Base-by-base conservation (phyloP, 148 eudicot species). In the Diospyros lotus region DNA sequence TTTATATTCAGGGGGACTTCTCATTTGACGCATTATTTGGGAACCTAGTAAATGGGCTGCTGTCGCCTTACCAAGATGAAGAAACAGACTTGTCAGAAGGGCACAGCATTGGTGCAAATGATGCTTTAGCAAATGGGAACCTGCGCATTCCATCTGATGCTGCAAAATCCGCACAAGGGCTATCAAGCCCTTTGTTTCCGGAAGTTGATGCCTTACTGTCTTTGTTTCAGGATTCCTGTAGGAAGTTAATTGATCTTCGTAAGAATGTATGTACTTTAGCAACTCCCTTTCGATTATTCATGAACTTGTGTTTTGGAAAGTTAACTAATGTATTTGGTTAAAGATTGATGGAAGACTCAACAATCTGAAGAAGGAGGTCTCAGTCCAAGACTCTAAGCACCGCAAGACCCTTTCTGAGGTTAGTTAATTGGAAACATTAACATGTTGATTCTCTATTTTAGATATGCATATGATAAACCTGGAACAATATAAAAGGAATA, bases 21-120 rank as follows among this genome's bases (percentile, higher is more conserved):
- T 96, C 99, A 56, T 96, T 96, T 81, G 99, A 96, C 84, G 94
- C 94, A 11, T 86, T 96, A 79, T 96, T 96, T 80, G 99, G 98
- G 62, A 96, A 86, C 83, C 78, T 93, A 80, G 98, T 96, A 56
- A 91, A 93, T 76, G 91, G 88, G 75, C 77, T 93, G 69, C 84
- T 96, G 70, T 97, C 98, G 13, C 88, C 93, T 40, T 93, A 82
- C 71, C 86, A 84, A 78, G 99, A 91, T 58, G 92, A 86, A 48
- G 94, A 86, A 15, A 71, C 75, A 41, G 94, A 96, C 70, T 73
- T 84, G 50, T 46, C 71, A 9, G 97, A 93, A 59, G 97, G 94
- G 55, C 90, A 87, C 73, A 73, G 87, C 62, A 55, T 55, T 50
- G 80, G 77, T 54, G 78, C 51, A 13, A 82, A 64, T 80, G 97